Evolutionary conservation across 192 early-diverging fungal genomes (phyloP), one percentile per base, ranked within the genome.

Genomic region (Lobulomyces angularis): DNA sequence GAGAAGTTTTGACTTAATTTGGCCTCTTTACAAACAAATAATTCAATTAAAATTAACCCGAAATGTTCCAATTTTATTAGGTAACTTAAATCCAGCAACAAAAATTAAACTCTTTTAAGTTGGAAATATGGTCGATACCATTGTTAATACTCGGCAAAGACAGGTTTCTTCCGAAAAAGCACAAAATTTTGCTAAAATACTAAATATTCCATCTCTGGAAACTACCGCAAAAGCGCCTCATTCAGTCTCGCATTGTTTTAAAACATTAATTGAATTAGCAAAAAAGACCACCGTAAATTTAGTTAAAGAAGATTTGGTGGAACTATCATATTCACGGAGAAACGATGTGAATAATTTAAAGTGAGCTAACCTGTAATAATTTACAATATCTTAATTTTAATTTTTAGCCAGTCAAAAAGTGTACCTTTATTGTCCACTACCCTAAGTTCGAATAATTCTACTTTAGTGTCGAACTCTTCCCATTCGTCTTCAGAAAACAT

Each of bases 111-210:
- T 60, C 35, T 39, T 62, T 38, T n/a, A 58, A 41, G 46, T 62
- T 8, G 59, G 59, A 8, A 62, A 53, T 23, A 59, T 52, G 50
- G 59, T 62, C 2, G 59, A 62, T 25, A 62, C 57, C 14, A 51
- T 62, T 34, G 38, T 17, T 20, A 41, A 27, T 28, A 46, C 39
- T 14, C 45, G 59, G 7, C 49, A 35, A 25, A 43, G 59, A 3
- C 43, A 48, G 29, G 59, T 62, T 3, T 33, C 56, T 11, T 40
- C 18, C 12, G 24, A 41, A n/a, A 46, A 35, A 35, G 54, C 45
- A 16, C 46, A 49, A 5, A 11, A 22, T 1, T 48, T 62, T 8
- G 55, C 59, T 2, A 35, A 59, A 6, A 39, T 59, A 8, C 36
- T 62, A 17, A 6, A 26, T 7, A 32, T 62, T 16, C 29, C 56